Evolutionary conservation across 345 rosid species (phyloP).

Genomic region (Adansonia digitata): DNA sequence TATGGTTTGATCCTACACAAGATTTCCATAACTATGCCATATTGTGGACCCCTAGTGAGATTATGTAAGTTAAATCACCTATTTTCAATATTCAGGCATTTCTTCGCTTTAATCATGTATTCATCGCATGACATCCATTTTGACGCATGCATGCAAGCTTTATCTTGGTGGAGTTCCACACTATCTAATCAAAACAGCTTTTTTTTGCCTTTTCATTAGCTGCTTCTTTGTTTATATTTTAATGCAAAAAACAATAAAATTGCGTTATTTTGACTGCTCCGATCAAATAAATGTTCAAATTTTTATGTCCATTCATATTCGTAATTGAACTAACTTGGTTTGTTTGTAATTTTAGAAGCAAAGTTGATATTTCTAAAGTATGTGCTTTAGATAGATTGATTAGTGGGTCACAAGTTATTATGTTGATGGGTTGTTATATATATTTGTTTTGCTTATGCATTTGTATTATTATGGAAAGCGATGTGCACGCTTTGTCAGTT

Average conservation of each 20-base stretch:
- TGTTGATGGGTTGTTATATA: neutral
- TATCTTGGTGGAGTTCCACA: neutral
- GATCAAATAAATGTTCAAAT: neutral
- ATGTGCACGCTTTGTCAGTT: constrained; percentile 1
- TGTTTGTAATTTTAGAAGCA: neutral
- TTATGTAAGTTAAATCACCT: constrained; percentile 45
- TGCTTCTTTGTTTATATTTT: no score
- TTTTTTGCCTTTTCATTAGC: no score
- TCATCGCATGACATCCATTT: neutral
- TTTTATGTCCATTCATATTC: neutral
- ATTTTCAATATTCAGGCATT: neutral
- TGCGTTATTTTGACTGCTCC: no score
- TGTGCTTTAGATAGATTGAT: neutral
- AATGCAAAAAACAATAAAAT: no score
- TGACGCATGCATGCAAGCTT: neutral
- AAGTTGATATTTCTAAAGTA: neutral
- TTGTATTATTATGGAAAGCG: constrained; percentile 1
- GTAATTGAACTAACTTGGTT: neutral
- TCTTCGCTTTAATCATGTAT: neutral
- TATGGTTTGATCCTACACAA: constrained; percentile 91
- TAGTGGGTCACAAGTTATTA: neutral
- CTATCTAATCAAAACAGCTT: no score
- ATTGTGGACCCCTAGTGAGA: constrained; percentile 60
- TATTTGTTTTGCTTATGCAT: neutral
- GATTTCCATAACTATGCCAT: constrained; percentile 75